A percentile compares a stretch with the other conserved stretches of the same genome.
Evolutionary conservation across 169 alveolate species (phyloP).

Genomic region (Cystoisospora suis): DNA sequence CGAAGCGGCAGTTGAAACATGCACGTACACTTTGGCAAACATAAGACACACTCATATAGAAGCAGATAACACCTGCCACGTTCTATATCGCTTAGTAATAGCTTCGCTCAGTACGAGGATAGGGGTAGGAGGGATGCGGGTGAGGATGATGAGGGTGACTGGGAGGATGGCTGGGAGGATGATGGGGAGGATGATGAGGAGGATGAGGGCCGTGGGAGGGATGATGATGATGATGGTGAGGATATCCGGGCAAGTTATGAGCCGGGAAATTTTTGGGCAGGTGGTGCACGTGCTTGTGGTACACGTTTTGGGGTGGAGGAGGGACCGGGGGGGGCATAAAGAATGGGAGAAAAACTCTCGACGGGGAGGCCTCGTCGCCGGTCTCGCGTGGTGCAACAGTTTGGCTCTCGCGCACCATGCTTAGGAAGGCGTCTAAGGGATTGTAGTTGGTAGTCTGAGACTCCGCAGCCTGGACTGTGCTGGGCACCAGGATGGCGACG

Average conservation of each 20-base stretch:
- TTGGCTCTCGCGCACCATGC: not conserved
- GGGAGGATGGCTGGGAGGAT: not conserved
- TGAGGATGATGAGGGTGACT: not conserved
- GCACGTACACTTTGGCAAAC: not conserved
- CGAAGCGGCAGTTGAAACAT: too few relatives aligned
- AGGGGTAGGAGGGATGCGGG: not conserved
- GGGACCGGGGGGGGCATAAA: constrained; percentile 8
- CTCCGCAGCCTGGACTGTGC: too few relatives aligned
- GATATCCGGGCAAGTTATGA: not conserved
- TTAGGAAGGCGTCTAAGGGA: not conserved
- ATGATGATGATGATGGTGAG: not conserved
- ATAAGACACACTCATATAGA: not conserved
- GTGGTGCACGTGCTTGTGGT: constrained; percentile 32
- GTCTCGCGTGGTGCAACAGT: not conserved
- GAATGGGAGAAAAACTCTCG: not conserved
- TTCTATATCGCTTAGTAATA: not conserved
- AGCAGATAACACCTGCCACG: not conserved
- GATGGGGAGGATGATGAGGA: not conserved
- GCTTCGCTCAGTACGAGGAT: not conserved
- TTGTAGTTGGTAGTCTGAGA: not conserved
- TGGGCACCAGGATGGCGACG: too few relatives aligned
- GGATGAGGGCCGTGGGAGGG: not conserved
- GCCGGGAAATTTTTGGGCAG: not conserved
- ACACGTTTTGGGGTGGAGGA: constrained; percentile 22
- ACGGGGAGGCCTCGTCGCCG: not conserved